Base-by-base conservation (phyloP, 1,139 yeast species). In the Wickerhamomyces sp. region DNA sequence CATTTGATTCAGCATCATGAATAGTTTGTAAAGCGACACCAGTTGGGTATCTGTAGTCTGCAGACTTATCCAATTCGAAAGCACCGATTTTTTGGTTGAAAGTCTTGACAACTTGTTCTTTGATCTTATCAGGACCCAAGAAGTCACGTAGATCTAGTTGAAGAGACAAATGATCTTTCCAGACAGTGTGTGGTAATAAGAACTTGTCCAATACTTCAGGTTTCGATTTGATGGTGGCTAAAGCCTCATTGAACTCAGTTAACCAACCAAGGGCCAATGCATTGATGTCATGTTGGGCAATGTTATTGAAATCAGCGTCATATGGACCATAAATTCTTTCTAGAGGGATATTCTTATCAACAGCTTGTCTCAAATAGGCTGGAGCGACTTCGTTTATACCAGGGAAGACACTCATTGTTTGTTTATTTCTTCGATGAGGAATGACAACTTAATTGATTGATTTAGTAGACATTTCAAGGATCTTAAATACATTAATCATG, bases 161-260 rank as follows among this genome's bases (percentile, higher is more conserved):
- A 26, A 65, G 46, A 5, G 61, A 46, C 31, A 63, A 46, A 44
- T 66, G 66, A 45, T 66, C 71, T 40, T 61, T 60, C 70, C 71
- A 66, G 26, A 58, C 45, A 2, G 64, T 58, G 44, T 63, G 64
- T 4, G 56, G 49, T 24, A 53, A 37, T 15, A 63, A 41, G 22
- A 60, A 44, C 28, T 47, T 41, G 28, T 51, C 56, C 39, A 58
- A 37, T 15, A 34, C 46, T 7, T 44, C 25, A n/a, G 52, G 45
- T 7, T 39, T 30, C 14, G 42, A 26, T 21, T 40, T 35, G 12
- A 28, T 33, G 1, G 38, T 16, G 4, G 46, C 35, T 28, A 62
- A 28, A 6, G 54, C 44, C 2, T 39, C 35, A 46, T 63, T 61
- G 45, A 63, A 61, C 28, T 53, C 52, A 3, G 46, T 29, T n/a